These are phyloP conservation scores for Metarhizium rileyi DNA, from an alignment of 2,329 filamentous ascomycete species.

Conservation along the genomic window DNA sequence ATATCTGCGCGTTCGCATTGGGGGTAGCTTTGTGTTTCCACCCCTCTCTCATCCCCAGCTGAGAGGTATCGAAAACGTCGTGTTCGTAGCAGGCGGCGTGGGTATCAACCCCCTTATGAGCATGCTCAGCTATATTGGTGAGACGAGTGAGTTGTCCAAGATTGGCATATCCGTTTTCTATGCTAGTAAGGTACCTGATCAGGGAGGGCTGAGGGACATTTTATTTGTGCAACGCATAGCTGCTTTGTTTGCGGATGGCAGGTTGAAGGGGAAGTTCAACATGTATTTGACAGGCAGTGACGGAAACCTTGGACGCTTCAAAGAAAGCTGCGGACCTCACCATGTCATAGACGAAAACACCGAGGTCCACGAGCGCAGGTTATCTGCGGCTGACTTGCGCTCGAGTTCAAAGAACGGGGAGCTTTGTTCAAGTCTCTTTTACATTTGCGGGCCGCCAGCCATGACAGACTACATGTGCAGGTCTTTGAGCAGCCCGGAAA, in stretches of 20 bases:
- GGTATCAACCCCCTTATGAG: slow-evolving; percentile 75
- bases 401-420: slow-evolving; percentile 22
- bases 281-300: slow-evolving; percentile 36
- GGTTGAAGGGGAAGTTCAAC: slow-evolving; percentile 29
- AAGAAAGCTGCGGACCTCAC: not conserved
- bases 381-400: slow-evolving; percentile 32
- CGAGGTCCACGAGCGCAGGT: slow-evolving; percentile 26
- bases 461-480: slow-evolving; percentile 61
- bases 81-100: slow-evolving; percentile 74
- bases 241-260: slow-evolving; percentile 26
- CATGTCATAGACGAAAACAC: slow-evolving; percentile 1
- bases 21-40: slow-evolving; percentile 75
- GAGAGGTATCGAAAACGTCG: slow-evolving; percentile 44
- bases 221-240: slow-evolving; percentile 34
- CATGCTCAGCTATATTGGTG: slow-evolving; percentile 54
- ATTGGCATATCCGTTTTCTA: slow-evolving; percentile 54
- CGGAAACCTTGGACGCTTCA: not conserved
- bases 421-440: slow-evolving; percentile 39
- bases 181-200: slow-evolving; percentile 32
- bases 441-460: slow-evolving; percentile 56
- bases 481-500: slow-evolving; percentile 24
- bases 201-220: slow-evolving; percentile 23
- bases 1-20: slow-evolving; percentile 58
- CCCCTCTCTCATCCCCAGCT: slow-evolving; percentile 33
- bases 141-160: slow-evolving; percentile 6